Evolutionary conservation across 1,284 basidiomycete species (phyloP), one percentile per base, ranked within the genome.

Genomic region (Pyrrhoderma lamaoense): DNA sequence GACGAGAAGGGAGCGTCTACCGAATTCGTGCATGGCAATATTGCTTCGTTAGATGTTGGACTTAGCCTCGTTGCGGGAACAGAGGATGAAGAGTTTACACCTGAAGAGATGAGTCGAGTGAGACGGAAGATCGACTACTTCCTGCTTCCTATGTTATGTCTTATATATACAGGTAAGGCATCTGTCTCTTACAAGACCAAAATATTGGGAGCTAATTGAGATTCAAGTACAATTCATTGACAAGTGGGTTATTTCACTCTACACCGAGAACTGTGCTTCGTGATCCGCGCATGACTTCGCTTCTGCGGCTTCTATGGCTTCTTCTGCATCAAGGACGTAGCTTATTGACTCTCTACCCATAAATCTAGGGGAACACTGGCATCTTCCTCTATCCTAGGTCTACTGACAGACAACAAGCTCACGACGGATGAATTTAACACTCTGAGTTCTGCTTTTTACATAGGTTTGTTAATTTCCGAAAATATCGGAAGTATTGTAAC

Each of bases 371-470:
- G 54, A 37, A 58, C 60, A 22, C 57, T 64, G 14, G 61, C 54
- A 1, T 58, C 61, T 13, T 54, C 60, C 8, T 57, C 57, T 16
- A 61, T 64, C 42, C 59, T 64, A 21, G 63, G 63, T 9, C 58
- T 64, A 48, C 44, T 61, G 22, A 50, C 50, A n/a, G 61, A 62
- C 48, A 57, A 56, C 21, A 55, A 65, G 4, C 60, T 66, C 3
- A 58, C 60, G 36, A 59, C 52, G 8, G 59, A 61, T 22, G 49
- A 64, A 40, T 58, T 58, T 46, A 66, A 65, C 50, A 63, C 59
- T 35, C 57, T 66, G 22, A 58, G 60, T 22, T 58, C 64, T 1
- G 64, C 64, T 3, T 68, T 68, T 58, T 67, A 68, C 53, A 58
- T 66, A 42, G 67, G 65, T 47, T 49, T 52, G 50, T 21, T 11